These are phyloP conservation scores for Lecanicillium sp. DNA, from an alignment of 2,329 filamentous ascomycete species.

Conservation along the genomic window DNA sequence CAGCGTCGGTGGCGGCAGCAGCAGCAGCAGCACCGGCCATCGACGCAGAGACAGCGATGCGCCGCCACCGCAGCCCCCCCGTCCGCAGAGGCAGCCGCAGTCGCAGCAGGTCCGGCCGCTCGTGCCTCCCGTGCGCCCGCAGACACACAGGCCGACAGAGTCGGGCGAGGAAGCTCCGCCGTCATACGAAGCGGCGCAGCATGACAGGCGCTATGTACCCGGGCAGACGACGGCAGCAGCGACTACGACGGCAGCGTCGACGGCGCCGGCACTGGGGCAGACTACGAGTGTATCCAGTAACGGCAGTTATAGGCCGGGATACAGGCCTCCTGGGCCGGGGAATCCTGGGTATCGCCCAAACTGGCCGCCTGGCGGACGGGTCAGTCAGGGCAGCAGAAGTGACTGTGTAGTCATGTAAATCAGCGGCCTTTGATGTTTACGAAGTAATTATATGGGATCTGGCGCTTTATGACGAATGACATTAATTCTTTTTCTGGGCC, in stretches of 20 bases:
- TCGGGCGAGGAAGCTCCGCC: conserved; percentile 45
- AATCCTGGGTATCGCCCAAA: not conserved
- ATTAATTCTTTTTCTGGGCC: not conserved
- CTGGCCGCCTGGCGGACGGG: conserved; percentile 12
- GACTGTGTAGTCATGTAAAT: conserved; percentile 44
- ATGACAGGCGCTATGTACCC: conserved; percentile 45
- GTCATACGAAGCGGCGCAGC: conserved; percentile 52
- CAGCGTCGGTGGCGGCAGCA: not conserved
- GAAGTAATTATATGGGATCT: no score
- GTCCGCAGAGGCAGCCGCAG: conserved; percentile 11
- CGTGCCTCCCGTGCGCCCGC: conserved; percentile 30
- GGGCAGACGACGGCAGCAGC: conserved; percentile 43
- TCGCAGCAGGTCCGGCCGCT: conserved; percentile 41
- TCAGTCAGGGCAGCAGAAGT: not conserved
- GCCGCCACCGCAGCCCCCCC: conserved; percentile 12
- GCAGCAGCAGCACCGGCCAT: conserved; percentile 6
- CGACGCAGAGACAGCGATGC: conserved; percentile 14
- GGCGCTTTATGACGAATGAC: no score
- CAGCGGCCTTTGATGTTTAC: not conserved
- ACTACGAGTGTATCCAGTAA: not conserved
- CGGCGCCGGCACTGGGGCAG: not conserved
- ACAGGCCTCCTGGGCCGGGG: no score
- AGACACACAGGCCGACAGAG: conserved; percentile 26
- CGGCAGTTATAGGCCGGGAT: no score
- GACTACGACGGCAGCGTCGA: not conserved